A percentile compares a stretch with the other conserved stretches of the same genome.
Evolutionary conservation across 352 stramenopile genomes (phyloP).

Genomic region (Globisporangium okanoganense): DNA sequence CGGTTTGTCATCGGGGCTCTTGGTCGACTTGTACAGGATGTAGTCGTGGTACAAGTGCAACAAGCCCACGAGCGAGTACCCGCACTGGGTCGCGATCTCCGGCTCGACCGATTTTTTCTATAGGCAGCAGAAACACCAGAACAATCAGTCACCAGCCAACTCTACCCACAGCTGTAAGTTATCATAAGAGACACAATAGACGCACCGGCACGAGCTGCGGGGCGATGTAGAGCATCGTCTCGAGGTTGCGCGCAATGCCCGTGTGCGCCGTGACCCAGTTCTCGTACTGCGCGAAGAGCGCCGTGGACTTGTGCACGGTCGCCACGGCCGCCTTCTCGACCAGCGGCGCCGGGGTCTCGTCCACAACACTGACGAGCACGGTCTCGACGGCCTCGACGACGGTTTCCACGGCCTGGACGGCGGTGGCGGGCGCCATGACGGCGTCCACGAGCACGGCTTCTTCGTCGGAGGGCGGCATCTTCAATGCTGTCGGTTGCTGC

Average conservation of each 20-base stretch:
- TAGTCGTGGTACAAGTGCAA: constrained; percentile 83
- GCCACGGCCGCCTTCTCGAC: constrained; percentile 1
- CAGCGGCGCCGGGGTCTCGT: not conserved
- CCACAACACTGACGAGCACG: too few relatives aligned
- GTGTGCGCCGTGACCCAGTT: constrained; percentile 58
- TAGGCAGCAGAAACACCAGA: constrained; percentile 1
- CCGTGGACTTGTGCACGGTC: constrained; percentile 11
- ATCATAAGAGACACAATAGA: not conserved
- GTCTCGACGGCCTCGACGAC: constrained; percentile 1
- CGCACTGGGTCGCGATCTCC: constrained; percentile 66
- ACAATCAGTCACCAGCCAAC: not conserved
- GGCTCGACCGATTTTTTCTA: constrained; percentile 56
- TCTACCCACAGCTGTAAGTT: not conserved
- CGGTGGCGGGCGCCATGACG: not conserved
- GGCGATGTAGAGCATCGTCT: constrained; percentile 75
- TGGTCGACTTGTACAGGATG: constrained; percentile 63
- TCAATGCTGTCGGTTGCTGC: not conserved
- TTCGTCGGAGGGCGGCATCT: constrained; percentile 18
- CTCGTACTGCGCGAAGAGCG: constrained; percentile 46
- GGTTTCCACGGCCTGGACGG: not conserved
- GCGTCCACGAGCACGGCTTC: constrained; percentile 16
- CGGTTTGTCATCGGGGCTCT: constrained; percentile 13
- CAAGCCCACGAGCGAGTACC: constrained; percentile 74
- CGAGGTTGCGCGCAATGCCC: constrained; percentile 63
- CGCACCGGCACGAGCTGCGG: constrained; percentile 73